Percentiles rank a stretch among this genome's conserved stretches.
Conservation (phyloP, 495 filamentous ascomycete genomes). For the Achaetomiella virescens region DNA sequence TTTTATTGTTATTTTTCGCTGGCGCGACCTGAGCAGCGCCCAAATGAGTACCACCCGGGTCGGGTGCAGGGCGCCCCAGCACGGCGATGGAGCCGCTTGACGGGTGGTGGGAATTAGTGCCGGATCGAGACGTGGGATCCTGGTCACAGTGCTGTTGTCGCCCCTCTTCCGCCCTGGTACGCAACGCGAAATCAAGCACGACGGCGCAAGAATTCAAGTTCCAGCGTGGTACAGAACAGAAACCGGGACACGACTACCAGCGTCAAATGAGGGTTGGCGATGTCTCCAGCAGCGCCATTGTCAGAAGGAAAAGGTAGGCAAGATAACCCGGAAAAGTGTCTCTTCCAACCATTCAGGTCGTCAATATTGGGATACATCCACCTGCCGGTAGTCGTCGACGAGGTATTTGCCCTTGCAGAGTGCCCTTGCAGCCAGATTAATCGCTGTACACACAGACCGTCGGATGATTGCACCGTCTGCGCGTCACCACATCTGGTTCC, state of each 20-base stretch:
- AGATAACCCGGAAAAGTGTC: too few species aligned
- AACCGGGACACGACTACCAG: background rate
- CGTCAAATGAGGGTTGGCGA: slow-evolving; percentile 4
- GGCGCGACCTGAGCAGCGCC: slow-evolving; percentile 16
- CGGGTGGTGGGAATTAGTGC: slow-evolving; percentile 15
- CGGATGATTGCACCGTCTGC: slow-evolving; percentile 2
- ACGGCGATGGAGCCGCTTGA: slow-evolving; percentile 18
- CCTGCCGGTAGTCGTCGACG: background rate
- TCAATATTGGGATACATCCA: background rate
- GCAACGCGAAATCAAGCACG: too few species aligned
- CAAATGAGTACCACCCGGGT: slow-evolving; percentile 17
- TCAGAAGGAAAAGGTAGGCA: background rate
- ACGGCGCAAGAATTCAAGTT: slow-evolving; percentile 11
- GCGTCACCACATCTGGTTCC: background rate
- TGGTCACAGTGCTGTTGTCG: slow-evolving; percentile 5
- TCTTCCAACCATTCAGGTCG: background rate
- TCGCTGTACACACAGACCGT: background rate
- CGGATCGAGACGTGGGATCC: slow-evolving; percentile 19
- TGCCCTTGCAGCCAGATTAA: background rate
- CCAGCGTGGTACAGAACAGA: slow-evolving; percentile 3
- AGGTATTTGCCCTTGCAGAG: background rate
- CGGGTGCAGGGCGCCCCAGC: slow-evolving; percentile 17
- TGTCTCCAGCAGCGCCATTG: background rate
- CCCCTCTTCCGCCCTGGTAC: background rate
- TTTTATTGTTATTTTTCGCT: slow-evolving; percentile 22